Conservation (phyloP, 306 rosid species). For the Cucumis cinereus region DNA sequence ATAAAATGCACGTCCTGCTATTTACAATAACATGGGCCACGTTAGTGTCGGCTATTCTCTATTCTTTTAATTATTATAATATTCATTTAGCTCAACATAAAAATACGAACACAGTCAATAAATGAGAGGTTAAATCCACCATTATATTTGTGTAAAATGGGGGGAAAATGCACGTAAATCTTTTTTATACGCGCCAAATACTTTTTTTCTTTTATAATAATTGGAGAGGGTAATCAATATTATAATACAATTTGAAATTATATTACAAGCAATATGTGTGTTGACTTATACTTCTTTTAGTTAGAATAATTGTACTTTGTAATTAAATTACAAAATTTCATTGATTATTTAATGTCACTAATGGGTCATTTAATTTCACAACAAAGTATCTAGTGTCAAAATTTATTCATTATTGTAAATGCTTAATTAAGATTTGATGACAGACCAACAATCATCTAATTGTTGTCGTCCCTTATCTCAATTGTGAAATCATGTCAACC, state of each 20-base stretch:
- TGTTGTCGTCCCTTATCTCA: no score
- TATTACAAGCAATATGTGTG: no score
- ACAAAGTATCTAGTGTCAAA: no score
- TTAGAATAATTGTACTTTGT: no score
- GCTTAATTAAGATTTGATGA: background rate
- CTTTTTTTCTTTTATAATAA: background rate
- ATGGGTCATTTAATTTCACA: no score
- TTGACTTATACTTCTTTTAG: no score
- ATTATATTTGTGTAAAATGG: background rate
- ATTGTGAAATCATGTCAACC: no score
- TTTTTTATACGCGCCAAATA: background rate
- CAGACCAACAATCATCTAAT: background rate
- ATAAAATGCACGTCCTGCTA: background rate
- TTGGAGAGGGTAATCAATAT: no score
- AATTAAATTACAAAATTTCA: background rate
- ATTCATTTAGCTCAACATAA: background rate
- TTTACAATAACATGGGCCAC: constrained; percentile 1
- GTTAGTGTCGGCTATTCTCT: constrained; percentile 4
- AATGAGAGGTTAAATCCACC: background rate
- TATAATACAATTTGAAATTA: no score
- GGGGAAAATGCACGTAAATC: background rate
- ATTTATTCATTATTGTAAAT: no score
- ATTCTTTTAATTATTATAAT: background rate
- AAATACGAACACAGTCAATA: background rate
- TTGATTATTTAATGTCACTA: background rate